phyloP scores from a whole-genome alignment of 805 yeast species.

The Ogataea paradorogensis region DNA sequence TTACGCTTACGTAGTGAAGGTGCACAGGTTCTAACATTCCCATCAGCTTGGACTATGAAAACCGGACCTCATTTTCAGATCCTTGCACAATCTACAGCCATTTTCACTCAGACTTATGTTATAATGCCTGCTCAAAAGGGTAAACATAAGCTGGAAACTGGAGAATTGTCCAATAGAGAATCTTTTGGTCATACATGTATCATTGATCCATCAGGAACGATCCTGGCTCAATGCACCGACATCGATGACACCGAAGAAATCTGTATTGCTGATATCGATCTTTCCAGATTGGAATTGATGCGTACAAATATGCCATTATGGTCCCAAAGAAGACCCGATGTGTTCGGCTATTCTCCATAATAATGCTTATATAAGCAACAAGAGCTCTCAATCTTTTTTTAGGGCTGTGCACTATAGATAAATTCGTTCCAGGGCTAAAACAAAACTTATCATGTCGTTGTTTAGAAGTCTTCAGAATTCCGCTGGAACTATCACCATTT shows the following conservation, averaged over 20 bases:
- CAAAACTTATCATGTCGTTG: conserved; percentile 41
- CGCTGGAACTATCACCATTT: conserved; percentile 47
- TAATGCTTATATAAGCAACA: conserved; percentile 3
- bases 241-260: conserved; percentile 38
- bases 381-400: no score
- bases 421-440: no score
- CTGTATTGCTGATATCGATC: conserved; percentile 66
- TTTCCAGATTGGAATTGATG: conserved; percentile 44
- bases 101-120: conserved; percentile 84
- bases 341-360: conserved; percentile 40
- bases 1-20: conserved; percentile 61
- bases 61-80: conserved; percentile 94
- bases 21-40: conserved; percentile 75
- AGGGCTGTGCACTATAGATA: neutral
- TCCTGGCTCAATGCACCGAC: conserved; percentile 58
- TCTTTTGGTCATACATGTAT: conserved; percentile 87
- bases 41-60: conserved; percentile 88
- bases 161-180: conserved; percentile 46
- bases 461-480: conserved; percentile 43
- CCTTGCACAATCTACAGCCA: conserved; percentile 78
- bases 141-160: conserved; percentile 54
- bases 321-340: conserved; percentile 66
- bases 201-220: conserved; percentile 89
- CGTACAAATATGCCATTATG: conserved; percentile 75
- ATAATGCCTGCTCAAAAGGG: conserved; percentile 91